Base-by-base conservation (phyloP, 345 rosid genomes). In the Eucalyptus albens region DNA sequence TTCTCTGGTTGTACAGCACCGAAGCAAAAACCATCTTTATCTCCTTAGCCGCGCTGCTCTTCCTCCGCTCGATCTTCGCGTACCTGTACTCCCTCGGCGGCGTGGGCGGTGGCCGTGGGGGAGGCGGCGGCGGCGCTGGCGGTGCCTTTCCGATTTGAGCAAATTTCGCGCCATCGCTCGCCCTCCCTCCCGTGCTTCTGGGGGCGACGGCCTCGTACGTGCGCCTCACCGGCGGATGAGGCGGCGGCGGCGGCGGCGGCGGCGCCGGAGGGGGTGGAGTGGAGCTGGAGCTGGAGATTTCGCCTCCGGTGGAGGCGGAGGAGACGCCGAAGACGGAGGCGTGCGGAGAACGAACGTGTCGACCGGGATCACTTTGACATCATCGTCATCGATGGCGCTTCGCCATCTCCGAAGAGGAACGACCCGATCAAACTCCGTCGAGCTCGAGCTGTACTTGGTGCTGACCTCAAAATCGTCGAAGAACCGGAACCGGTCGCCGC, bases 11-110 rank as follows among this genome's bases (percentile, higher is more conserved):
- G 59, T 93, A 90, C 49, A 96, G 89, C 33, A 90, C 91, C 27
- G 98, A 94, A 86, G 96, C 93, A 6, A 97, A 90, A 26, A 90
- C 98, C 96, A 92, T 93, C 93, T 93, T 95, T 81, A 97, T 92
- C 94, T 97, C 99, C 92, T 92, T 94, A 6, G 96, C 95, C 29
- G 98, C 94, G 89, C 92, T 95, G 67, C 94, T 95, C 89, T 91
- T 96, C 91, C 94, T 94, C 86, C 98, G 93, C 89, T 94, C 94
- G 69, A 88, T 69, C 77, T 91, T 95, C 82, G 83, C 92, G 42
- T 86, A 90, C 53, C 3, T 44, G 53, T 55, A 53, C 87, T 87
- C 93, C 53, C 88, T 87, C 15, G 91, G 91, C 3, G 94, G 95
- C 1, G 95, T 91, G 5, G 92, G 89, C 3, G 93, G 92, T 3